Conservation (phyloP, 2,329 filamentous ascomycete genomes). For the Clarireedia paspali region DNA sequence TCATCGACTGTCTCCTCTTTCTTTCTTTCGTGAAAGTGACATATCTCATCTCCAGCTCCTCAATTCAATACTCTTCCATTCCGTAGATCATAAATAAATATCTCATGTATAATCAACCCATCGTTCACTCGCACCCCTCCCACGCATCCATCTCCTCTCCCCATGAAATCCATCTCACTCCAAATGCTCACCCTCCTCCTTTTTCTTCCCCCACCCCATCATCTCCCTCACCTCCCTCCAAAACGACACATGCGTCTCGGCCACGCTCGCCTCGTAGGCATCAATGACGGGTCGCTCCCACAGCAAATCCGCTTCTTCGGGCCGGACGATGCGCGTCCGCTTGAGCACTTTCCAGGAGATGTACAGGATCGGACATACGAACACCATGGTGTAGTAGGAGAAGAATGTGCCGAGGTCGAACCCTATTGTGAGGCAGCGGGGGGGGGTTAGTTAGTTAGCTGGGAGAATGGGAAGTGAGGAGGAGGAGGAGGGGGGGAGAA, state of each 20-base stretch:
- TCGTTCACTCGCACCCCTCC: too few relatives aligned
- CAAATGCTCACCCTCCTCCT: neutral
- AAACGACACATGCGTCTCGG: constrained; percentile 16
- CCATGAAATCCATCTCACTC: too few relatives aligned
- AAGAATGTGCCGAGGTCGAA: constrained; percentile 64
- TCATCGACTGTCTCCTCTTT: too few relatives aligned
- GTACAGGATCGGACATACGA: constrained; percentile 51
- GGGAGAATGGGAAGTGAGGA: neutral
- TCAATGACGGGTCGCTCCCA: constrained; percentile 24
- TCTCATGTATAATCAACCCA: too few relatives aligned
- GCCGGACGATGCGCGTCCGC: constrained; percentile 43
- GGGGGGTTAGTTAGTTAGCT: neutral
- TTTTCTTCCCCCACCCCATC: constrained; percentile 18
- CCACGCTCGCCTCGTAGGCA: constrained; percentile 19
- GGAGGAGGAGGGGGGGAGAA: neutral
- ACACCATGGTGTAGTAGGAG: constrained; percentile 62
- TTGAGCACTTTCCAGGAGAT: constrained; percentile 63
- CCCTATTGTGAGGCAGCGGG: constrained; percentile 25
- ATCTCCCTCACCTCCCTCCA: constrained; percentile 20
- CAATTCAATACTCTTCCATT: too few relatives aligned
- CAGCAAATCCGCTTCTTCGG: constrained; percentile 47
- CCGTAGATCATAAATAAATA: too few relatives aligned
- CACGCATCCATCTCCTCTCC: neutral
- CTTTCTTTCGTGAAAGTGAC: too few relatives aligned
- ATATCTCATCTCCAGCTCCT: too few relatives aligned